These are phyloP conservation scores for Cutaneotrichosporon sp. DNA, from an alignment of 1,284 basidiomycete genomes.

Conservation along the genomic window DNA sequence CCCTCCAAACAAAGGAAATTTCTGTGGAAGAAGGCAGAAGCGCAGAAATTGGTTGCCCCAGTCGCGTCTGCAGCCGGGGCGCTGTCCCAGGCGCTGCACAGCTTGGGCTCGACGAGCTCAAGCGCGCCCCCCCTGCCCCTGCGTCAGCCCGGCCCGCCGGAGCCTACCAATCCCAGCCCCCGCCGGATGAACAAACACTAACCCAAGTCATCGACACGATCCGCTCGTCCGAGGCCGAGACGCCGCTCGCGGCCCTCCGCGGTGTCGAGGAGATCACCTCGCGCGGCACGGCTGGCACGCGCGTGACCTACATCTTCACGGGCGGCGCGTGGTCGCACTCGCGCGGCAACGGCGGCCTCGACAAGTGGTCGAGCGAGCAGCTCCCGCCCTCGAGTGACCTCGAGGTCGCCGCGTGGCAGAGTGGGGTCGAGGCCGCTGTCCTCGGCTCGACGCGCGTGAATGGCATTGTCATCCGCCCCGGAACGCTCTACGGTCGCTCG, in stretches of 20 bases:
- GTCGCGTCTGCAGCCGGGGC: no score
- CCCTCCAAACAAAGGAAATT: background rate
- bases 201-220: slow-evolving; percentile 51
- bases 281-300: slow-evolving; percentile 43
- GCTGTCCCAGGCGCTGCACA: background rate
- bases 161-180: background rate
- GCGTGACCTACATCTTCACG: slow-evolving; percentile 60
- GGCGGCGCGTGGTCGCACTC: slow-evolving; percentile 59
- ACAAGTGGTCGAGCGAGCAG: slow-evolving; percentile 43
- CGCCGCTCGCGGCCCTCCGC: slow-evolving; percentile 45
- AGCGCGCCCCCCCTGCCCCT: background rate
- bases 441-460: slow-evolving; percentile 45
- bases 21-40: background rate
- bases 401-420: slow-evolving; percentile 35
- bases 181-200: background rate
- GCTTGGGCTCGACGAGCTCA: background rate
- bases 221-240: slow-evolving; percentile 41
- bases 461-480: slow-evolving; percentile 34
- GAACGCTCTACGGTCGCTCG: slow-evolving; percentile 45
- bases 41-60: background rate
- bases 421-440: slow-evolving; percentile 38
- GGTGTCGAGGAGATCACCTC: slow-evolving; percentile 30
- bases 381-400: slow-evolving; percentile 15
- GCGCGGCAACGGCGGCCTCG: slow-evolving; percentile 36
- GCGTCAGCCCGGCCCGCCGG: background rate